Evolutionary conservation across 2,329 filamentous ascomycete genomes (phyloP).

Genomic region (Colletotrichum sp.): DNA sequence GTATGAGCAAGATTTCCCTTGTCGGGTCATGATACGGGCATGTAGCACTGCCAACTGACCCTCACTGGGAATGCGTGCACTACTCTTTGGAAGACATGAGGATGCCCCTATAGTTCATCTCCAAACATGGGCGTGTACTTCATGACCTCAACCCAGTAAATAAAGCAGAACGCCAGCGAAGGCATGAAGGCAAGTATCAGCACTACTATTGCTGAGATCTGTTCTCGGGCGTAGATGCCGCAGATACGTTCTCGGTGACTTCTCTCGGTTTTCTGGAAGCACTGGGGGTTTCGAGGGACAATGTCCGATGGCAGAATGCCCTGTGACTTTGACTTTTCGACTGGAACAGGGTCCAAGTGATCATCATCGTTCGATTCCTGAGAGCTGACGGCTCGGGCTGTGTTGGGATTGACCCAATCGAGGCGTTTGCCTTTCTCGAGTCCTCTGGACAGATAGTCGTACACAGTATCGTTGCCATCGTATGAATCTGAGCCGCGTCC

Average conservation of each 20-base stretch:
- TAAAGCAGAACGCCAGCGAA: no score
- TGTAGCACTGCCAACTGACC: no score
- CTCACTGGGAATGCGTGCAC: no score
- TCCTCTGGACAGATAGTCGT: rapidly evolving
- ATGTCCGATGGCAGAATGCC: background rate
- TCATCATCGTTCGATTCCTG: rapidly evolving
- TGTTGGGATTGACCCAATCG: rapidly evolving
- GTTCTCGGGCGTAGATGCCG: no score
- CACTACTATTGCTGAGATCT: no score
- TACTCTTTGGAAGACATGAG: no score
- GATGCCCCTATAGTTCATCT: no score
- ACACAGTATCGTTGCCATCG: background rate
- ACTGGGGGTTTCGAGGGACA: background rate
- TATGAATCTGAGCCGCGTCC: background rate
- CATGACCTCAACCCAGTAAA: no score
- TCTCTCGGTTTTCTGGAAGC: rapidly evolving
- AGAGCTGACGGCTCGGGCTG: background rate
- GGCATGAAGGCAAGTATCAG: no score
- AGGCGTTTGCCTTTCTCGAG: rapidly evolving
- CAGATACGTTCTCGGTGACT: background rate
- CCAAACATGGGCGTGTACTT: no score
- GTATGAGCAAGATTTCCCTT: no score
- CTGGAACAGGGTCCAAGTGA: rapidly evolving
- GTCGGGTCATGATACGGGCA: no score
- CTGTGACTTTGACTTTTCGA: rapidly evolving